Evolutionary conservation across 2,329 filamentous ascomycete genomes (phyloP), one percentile per base, ranked within the genome.

Genomic region (Stagonosporopsis tanaceti): DNA sequence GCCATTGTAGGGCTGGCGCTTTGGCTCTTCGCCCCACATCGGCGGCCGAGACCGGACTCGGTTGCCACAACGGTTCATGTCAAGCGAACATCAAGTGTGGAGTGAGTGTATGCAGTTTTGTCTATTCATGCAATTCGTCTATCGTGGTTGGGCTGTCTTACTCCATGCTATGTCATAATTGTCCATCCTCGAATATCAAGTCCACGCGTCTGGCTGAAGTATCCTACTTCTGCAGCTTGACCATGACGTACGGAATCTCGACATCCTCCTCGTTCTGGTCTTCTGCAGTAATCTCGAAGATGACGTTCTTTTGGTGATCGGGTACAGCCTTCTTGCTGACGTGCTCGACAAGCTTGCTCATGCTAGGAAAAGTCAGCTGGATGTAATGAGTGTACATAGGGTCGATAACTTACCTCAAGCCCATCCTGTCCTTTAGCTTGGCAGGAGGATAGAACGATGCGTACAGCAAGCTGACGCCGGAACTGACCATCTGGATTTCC

Each of bases 161-260:
- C 7, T 25, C 24, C 25, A 17, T 34, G 20, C 37, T 37, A 27
- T 9, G 5, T 41, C 24, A 38, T 35, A 8, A 20, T 14, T 30
- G 34, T 14, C 32, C 17, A 17, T 2, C 27, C 2, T 41, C 17
- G 14, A 20, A 27, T 3, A 20, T 22, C 14, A 2, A 28, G 11
- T 6, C 22, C 25, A 27, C 28, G 2, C 14, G 14, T 32, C 32
- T 6, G 11, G 20, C 22, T 34, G 6, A 17, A 39, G 9, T 42
- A 35, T 9, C 12, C 54, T 57, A 57, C 48, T 57, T 57, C 30
- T 47, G 51, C 57, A 93, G 80, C 81, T 89, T 94, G 64, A 97
- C 87, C 87, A 94, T 96, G 71, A 98, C 92, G 76, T 97, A 98
- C 4, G 95, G 95, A 65, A 98, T 90, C 79, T 99, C 95, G 1